A percentile compares a stretch with the other conserved stretches of the same genome.
These are phyloP conservation scores for Coemansia sp. DNA, from an alignment of 371 early-diverging fungal species.

Conservation along the genomic window DNA sequence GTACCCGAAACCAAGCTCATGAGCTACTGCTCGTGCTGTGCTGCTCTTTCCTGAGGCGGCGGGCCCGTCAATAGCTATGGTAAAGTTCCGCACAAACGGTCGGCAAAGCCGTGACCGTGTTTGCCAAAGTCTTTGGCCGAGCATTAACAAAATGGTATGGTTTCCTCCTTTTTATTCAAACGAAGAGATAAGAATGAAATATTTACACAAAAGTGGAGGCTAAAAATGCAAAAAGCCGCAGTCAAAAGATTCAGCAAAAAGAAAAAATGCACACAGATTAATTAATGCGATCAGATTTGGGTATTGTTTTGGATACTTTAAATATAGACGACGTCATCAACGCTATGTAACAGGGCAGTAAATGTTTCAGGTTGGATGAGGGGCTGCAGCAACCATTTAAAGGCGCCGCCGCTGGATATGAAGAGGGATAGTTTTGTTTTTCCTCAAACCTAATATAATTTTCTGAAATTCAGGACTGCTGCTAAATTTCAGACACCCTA, in stretches of 20 bases:
- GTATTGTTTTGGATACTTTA: no score
- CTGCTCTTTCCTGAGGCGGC: conserved; percentile 90
- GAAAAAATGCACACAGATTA: neutral
- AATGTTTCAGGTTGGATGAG: no score
- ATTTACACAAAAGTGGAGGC: neutral
- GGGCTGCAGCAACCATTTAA: no score
- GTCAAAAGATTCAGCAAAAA: neutral
- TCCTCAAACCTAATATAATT: no score
- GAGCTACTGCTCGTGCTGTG: conserved; percentile 54
- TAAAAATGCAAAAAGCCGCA: neutral
- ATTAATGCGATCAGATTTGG: neutral
- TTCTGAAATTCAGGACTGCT: no score
- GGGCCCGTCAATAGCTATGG: conserved; percentile 92
- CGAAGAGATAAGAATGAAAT: neutral
- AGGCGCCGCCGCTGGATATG: no score
- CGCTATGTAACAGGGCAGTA: neutral
- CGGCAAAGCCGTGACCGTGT: neutral
- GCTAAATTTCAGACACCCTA: no score
- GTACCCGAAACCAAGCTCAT: conserved; percentile 70
- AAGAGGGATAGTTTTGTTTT: no score
- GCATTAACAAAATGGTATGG: conserved; percentile 5
- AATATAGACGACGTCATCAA: neutral
- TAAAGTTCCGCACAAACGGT: conserved; percentile 51
- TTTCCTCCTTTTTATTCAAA: no score
- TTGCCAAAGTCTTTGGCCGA: conserved; percentile 2